phyloP scores from a whole-genome alignment of 2,329 filamentous ascomycete genomes.

The Thielaviopsis euricoi region DNA sequence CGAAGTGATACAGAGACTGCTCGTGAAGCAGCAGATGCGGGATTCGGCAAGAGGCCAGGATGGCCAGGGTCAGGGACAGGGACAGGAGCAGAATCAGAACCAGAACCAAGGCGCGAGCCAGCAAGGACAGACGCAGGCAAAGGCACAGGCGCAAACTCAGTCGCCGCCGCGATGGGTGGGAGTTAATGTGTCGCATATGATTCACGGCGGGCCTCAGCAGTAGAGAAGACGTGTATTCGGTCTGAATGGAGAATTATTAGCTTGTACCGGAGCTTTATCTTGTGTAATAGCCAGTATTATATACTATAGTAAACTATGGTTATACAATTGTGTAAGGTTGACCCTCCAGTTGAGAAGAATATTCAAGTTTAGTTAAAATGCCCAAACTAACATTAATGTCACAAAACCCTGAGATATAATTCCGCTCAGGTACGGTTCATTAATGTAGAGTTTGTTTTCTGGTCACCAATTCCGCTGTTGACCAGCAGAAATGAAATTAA shows the following conservation, averaged over 20 bases:
- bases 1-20: conserved; percentile 27
- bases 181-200: conserved; percentile 28
- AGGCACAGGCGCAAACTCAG: background rate
- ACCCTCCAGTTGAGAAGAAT: no score
- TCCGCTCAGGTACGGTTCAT: no score
- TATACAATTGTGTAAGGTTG: no score
- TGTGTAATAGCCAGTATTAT: background rate
- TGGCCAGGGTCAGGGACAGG: conserved; percentile 19
- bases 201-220: conserved; percentile 18
- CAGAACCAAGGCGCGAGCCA: conserved; percentile 7
- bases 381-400: no score
- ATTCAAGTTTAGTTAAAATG: no score
- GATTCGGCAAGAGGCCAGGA: conserved; percentile 12
- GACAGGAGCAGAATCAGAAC: conserved; percentile 8
- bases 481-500: no score
- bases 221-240: background rate
- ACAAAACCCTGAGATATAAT: no score
- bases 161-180: conserved; percentile 25
- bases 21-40: conserved; percentile 22
- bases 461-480: no score
- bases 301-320: no score
- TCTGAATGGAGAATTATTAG: background rate
- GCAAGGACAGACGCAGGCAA: background rate
- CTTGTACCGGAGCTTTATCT: background rate
- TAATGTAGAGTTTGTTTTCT: no score